Evolutionary conservation across 371 early-diverging fungal species (phyloP), one percentile per base, ranked within the genome.

Genomic region (Circinella umbellata): DNA sequence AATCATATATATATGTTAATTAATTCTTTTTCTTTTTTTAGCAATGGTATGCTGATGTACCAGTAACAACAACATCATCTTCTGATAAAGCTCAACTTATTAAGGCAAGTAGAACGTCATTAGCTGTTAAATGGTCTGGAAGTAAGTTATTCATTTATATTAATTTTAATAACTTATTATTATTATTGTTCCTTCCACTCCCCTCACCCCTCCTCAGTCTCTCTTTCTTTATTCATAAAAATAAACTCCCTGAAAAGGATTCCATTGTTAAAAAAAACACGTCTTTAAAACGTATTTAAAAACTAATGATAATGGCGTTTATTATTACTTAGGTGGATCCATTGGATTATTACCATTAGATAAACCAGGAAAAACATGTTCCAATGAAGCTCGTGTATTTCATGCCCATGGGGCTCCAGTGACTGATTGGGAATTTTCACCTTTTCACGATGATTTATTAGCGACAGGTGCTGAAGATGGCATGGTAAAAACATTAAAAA

Each of bases 11-110:
- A 27, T 27, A 27, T 27, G 27, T 27, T 27, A 27, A 27, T 27
- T n/a, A 51, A 0, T 51, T 15, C 1, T 51, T 51, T 5, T 34
- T 10, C 7, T 51, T 27, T 4, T 17, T 48, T 27, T 70, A 86
- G 87, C 76, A 78, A 62, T 89, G 89, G 77, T 87, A 89, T 71
- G 73, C 81, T 15, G 91, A 89, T 70, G 64, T 91, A 10, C 77
- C 78, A 35, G 61, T 82, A 3, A 80, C 80, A 48, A 77, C 84
- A 18, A 72, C 72, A 38, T 73, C 84, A 49, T 76, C 78, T n/a
- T 80, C 87, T 0, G 80, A 85, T 57, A 80, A 80, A 10, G 73
- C 84, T 38, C 80, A 82, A 57, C 81, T 88, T 4, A 70, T 91
- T 61, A 83, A 84, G 55, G 85, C 76, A 47, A 86, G 82, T 73